These are phyloP conservation scores for Rhododendron ferrugineum DNA, from an alignment of 148 eudicot genomes.

Conservation along the genomic window DNA sequence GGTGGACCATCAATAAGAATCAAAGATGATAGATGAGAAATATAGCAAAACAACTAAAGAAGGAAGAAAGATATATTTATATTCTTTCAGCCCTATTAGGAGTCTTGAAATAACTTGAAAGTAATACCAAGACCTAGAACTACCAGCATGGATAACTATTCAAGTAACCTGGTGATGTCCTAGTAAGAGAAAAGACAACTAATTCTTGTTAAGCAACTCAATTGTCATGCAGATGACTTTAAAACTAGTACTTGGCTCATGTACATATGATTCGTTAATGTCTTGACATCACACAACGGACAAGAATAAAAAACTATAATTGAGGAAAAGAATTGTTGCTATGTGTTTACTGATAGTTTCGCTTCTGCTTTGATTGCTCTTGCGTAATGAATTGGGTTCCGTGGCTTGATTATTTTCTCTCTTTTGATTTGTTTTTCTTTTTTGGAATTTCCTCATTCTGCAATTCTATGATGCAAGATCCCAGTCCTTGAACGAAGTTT, in stretches of 20 bases:
- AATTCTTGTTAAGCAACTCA: background rate
- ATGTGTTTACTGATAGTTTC: background rate
- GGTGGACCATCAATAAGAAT: background rate
- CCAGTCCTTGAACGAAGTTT: background rate
- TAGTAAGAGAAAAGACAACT: background rate
- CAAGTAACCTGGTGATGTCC: background rate
- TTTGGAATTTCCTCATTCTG: constrained; percentile 3
- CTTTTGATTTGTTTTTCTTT: background rate
- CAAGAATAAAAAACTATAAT: background rate
- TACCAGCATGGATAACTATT: background rate
- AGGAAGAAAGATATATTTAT: background rate
- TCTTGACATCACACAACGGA: background rate
- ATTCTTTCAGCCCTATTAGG: background rate
- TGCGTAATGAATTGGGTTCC: background rate
- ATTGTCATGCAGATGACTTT: background rate
- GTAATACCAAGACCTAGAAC: background rate
- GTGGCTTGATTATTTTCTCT: background rate
- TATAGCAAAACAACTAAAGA: background rate
- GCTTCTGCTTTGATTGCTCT: background rate
- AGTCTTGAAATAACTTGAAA: background rate
- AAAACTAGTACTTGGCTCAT: background rate
- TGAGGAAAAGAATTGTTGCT: background rate
- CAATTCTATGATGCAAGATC: background rate
- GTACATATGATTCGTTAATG: background rate
- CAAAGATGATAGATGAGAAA: background rate